phyloP scores from a whole-genome alignment of 768 basidiomycete species.

The Collybia sp. region DNA sequence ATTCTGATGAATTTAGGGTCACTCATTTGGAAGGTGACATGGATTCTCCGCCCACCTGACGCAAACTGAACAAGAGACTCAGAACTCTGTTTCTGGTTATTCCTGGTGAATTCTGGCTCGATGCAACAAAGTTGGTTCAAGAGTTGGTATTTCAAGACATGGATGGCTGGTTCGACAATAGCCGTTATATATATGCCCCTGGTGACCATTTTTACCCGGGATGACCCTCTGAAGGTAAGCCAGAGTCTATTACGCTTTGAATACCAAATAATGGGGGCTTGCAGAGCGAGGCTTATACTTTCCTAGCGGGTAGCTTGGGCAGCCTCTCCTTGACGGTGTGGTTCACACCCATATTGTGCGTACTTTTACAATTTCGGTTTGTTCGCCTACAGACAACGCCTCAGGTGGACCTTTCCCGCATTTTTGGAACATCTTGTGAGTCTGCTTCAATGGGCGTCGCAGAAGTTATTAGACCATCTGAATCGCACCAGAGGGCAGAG shows the following conservation, averaged over 20 bases:
- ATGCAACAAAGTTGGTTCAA: constrained; percentile 73
- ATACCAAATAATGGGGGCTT: constrained; percentile 5
- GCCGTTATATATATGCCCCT: constrained; percentile 68
- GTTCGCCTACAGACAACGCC: constrained; percentile 9
- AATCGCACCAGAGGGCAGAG: constrained; percentile 41
- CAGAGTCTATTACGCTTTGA: constrained; percentile 3
- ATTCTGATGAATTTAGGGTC: constrained; percentile 37
- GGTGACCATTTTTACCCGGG: constrained; percentile 59
- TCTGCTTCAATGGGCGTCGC: not conserved
- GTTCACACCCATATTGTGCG: constrained; percentile 68
- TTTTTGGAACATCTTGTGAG: constrained; percentile 61
- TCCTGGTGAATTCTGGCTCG: constrained; percentile 64
- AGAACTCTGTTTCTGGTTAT: constrained; percentile 90
- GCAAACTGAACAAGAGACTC: constrained; percentile 5
- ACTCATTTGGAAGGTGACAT: constrained; percentile 72
- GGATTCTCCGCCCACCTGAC: not conserved
- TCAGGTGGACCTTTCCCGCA: constrained; percentile 59
- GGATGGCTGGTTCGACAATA: constrained; percentile 59
- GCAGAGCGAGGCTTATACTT: constrained; percentile 67
- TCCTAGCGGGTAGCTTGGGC: constrained; percentile 65
- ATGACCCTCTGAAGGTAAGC: constrained; percentile 54
- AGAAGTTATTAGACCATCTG: not conserved
- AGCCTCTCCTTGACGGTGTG: constrained; percentile 67
- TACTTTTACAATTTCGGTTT: constrained; percentile 2
- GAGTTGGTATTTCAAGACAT: constrained; percentile 68